These are phyloP conservation scores for Neurospora sp. DNA, from an alignment of 495 filamentous ascomycete genomes.

Conservation along the genomic window DNA sequence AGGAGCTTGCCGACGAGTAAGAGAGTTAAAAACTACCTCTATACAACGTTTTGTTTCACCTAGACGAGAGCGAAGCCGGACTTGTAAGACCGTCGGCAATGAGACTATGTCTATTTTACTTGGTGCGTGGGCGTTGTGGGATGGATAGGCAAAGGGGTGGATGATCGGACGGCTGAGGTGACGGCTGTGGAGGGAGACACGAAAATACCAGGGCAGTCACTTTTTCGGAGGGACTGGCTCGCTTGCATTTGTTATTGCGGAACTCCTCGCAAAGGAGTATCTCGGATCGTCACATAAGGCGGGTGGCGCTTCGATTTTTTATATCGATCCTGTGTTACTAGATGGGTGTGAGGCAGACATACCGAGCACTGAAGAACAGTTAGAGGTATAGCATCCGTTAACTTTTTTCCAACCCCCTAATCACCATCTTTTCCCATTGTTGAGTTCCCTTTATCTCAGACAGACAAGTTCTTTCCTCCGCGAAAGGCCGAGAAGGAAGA, in stretches of 20 bases:
- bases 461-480: neutral
- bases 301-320: neutral
- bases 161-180: neutral
- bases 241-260: neutral
- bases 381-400: neutral
- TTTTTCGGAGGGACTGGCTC: neutral
- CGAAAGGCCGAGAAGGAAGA: neutral
- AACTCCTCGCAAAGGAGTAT: neutral
- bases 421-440: neutral
- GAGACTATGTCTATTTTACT: neutral
- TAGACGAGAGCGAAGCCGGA: neutral
- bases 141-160: neutral
- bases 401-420: neutral
- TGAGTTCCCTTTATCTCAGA: neutral
- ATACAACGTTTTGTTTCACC: neutral
- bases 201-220: neutral
- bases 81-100: neutral
- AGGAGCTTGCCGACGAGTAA: conserved; percentile 20
- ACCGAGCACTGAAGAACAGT: neutral
- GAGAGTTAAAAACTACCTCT: neutral
- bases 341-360: neutral
- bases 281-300: neutral
- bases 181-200: neutral
- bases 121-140: neutral
- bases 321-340: neutral